Conservation (phyloP, 2,329 filamentous ascomycete genomes). For the Ilyonectria sp. region DNA sequence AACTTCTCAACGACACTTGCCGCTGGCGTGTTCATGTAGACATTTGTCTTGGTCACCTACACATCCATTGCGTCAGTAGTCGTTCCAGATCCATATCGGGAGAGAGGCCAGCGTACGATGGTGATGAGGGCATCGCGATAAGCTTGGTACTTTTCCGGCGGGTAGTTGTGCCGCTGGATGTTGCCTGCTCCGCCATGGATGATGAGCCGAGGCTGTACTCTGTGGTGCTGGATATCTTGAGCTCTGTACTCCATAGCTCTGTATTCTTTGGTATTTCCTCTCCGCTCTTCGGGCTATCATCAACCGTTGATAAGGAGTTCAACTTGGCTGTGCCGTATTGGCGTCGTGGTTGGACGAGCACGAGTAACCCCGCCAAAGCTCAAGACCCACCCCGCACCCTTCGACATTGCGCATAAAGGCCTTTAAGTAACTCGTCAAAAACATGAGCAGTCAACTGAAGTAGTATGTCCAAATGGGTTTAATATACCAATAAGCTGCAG, state of each 20-base stretch:
- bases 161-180: conserved; percentile 72
- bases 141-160: conserved; percentile 69
- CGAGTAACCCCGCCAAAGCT: neutral
- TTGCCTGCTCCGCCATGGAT: conserved; percentile 83
- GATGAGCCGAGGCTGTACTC: conserved; percentile 71
- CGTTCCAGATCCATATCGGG: neutral
- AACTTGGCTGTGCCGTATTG: neutral
- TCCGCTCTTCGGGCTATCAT: neutral
- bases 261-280: neutral
- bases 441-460: neutral
- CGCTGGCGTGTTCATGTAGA: conserved; percentile 61
- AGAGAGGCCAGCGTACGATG: conserved; percentile 64
- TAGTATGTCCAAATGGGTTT: neutral
- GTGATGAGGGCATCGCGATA: conserved; percentile 74
- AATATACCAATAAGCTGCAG: neutral
- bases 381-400: neutral
- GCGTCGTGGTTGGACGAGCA: neutral
- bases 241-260: conserved; percentile 59
- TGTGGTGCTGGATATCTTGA: conserved; percentile 30
- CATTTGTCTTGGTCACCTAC: conserved; percentile 62
- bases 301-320: no score
- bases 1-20: conserved; percentile 27
- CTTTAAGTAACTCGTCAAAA: neutral
- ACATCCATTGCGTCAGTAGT: neutral
- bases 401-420: neutral